Percentiles rank a stretch among this genome's conserved stretches.
Evolutionary conservation across 1,284 basidiomycete species (phyloP).

Genomic region (Sanguinoderma infundibulare): DNA sequence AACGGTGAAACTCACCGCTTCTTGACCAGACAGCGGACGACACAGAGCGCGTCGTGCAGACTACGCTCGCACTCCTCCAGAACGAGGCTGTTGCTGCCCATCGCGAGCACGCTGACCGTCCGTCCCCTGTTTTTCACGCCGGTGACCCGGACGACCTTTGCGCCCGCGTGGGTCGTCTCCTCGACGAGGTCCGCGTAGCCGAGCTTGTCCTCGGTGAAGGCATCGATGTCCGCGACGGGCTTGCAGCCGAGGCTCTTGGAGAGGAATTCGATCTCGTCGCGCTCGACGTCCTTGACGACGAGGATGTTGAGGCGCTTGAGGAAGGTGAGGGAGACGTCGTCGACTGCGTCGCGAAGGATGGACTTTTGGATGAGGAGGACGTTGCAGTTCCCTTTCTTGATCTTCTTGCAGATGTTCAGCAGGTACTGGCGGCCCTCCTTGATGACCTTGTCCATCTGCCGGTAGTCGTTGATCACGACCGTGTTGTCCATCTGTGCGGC

Average conservation of each 20-base stretch:
- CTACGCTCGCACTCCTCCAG: constrained; percentile 97
- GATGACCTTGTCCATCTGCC: constrained; percentile 99
- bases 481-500: constrained; percentile 99
- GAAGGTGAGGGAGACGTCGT: constrained; percentile 98
- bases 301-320: constrained; percentile 97
- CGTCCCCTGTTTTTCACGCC: constrained; percentile 95
- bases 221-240: constrained; percentile 97
- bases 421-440: constrained; percentile 99
- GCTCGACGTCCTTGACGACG: constrained; percentile 97
- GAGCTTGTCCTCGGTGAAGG: constrained; percentile 98
- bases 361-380: constrained; percentile 99
- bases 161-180: constrained; percentile 85
- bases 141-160: constrained; percentile 93
- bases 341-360: constrained; percentile 97
- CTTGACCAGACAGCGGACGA: constrained; percentile 98
- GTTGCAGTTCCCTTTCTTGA: constrained; percentile 99
- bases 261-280: constrained; percentile 98
- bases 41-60: constrained; percentile 97
- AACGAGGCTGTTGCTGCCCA: constrained; percentile 92
- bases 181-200: constrained; percentile 97
- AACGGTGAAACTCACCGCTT: constrained; percentile 71
- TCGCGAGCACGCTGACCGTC: constrained; percentile 95
- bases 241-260: constrained; percentile 95
- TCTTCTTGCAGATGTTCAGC: constrained; percentile 98
- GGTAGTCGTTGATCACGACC: constrained; percentile 98